Evolutionary conservation across 306 rosid genomes (phyloP).

Genomic region (Gastrolobium villosum): DNA sequence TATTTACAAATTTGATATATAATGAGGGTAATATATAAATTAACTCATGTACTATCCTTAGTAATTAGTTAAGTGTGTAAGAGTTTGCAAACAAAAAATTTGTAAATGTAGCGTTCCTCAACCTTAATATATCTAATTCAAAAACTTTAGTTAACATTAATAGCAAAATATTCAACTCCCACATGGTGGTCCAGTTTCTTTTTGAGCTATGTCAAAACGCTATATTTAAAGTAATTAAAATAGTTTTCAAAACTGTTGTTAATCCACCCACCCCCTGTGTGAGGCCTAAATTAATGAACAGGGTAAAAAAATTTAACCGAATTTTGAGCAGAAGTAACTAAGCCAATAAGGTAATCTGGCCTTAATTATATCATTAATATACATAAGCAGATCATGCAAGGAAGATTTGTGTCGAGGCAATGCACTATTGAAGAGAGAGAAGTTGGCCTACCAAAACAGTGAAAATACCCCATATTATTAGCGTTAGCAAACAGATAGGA

Average conservation of each 20-base stretch:
- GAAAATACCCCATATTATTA: background rate
- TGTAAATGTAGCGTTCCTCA: no score
- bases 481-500: constrained; percentile 24
- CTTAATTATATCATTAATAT: background rate
- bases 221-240: constrained; percentile 4
- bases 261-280: background rate
- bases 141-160: constrained; percentile 1
- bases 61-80: no score
- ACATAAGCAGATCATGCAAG: constrained; percentile 20
- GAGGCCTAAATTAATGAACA: constrained; percentile 16
- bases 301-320: background rate
- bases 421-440: constrained; percentile 38
- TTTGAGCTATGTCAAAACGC: constrained; percentile 11
- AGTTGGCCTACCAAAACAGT: constrained; percentile 10
- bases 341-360: constrained; percentile 3
- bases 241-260: background rate
- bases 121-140: background rate
- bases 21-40: no score
- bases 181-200: constrained; percentile 56
- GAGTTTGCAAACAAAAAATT: no score
- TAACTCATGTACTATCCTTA: no score
- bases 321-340: background rate
- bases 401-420: constrained; percentile 40
- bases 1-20: no score
- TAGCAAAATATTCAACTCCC: constrained; percentile 42